Evolutionary conservation across 495 filamentous ascomycete species (phyloP).

Genomic region (Penicillium crystallinum): DNA sequence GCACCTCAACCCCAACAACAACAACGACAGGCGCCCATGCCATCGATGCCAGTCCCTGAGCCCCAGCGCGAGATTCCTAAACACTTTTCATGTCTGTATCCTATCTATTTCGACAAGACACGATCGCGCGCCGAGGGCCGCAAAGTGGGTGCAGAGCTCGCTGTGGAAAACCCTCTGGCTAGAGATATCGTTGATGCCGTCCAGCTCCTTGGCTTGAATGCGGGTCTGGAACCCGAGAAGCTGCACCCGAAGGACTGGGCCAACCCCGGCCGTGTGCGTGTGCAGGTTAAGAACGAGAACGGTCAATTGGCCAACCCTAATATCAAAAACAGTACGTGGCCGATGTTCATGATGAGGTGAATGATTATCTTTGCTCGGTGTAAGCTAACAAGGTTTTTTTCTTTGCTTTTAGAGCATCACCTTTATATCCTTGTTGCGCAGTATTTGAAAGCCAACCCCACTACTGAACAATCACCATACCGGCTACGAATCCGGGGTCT

Average conservation of each 20-base stretch:
- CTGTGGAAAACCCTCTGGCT: slow-evolving; percentile 81
- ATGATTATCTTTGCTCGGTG: not conserved
- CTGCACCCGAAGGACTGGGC: slow-evolving; percentile 95
- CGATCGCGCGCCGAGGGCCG: slow-evolving; percentile 74
- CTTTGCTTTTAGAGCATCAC: slow-evolving; percentile 78
- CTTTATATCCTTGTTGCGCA: slow-evolving; percentile 71
- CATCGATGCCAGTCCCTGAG: slow-evolving; percentile 24
- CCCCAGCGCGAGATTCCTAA: slow-evolving; percentile 56
- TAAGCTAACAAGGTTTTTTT: not conserved
- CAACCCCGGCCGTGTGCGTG: slow-evolving; percentile 85
- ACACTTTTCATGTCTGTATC: slow-evolving; percentile 84
- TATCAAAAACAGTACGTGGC: slow-evolving; percentile 70
- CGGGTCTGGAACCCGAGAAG: slow-evolving; percentile 86
- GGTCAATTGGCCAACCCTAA: slow-evolving; percentile 42
- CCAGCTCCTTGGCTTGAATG: slow-evolving; percentile 62
- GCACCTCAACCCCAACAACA: slow-evolving; percentile 5
- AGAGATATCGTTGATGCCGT: slow-evolving; percentile 85
- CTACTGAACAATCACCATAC: slow-evolving; percentile 60
- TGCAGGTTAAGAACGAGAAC: slow-evolving; percentile 60
- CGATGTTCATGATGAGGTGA: not conserved
- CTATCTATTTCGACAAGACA: slow-evolving; percentile 81
- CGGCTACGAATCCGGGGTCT: slow-evolving; percentile 63
- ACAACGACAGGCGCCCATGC: slow-evolving; percentile 36
- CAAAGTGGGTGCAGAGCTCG: slow-evolving; percentile 63
- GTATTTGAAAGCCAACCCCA: slow-evolving; percentile 72